Base-by-base conservation (phyloP, 2,329 filamentous ascomycete species). In the Thelonectria olida region DNA sequence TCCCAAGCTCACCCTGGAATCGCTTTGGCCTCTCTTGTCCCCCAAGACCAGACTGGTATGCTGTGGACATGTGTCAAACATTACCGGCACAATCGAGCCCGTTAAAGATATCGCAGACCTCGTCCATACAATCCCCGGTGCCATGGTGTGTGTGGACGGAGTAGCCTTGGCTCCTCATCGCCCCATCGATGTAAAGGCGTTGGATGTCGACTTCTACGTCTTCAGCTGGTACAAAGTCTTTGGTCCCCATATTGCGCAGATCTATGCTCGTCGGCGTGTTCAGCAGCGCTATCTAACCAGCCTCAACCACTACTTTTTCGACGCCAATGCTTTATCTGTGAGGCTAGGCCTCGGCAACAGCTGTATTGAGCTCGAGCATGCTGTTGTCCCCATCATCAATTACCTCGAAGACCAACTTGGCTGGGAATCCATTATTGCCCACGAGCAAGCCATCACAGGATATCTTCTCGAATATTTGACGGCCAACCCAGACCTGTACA, bases 181-280 rank as follows among this genome's bases (percentile, higher is more conserved):
- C 5, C 80, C 80, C 7, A 77, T 95, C 10, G 89, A 95, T 72
- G 89, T 94, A 5, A 82, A 85, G 64, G 86, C 79, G 0, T 80
- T 92, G 0, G 90, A 84, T 1, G 89, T 90, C 0, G 92, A 95
- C 72, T 89, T 93, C 67, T 95, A 94, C 74, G 78, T 83, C n/a
- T 92, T 94, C 72, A 89, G 84, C 0, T 94, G 91, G 91, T 94
- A 94, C 78, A 95, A 95, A 74, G 86, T 93, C 34, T 52, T 39
- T 41, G 49, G 49, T n/a, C 49, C 49, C 13, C 49, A 52, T 27
- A 52, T 52, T 28, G 31, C 49, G 13, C 49, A 52, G 49, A 39
- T 52, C 9, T 52, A 41, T 52, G 34, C 20, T 8, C 49, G 49
- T 15, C 20, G 49, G 23, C 17, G 31, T 27, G 28, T 36, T 39